Base-by-base conservation (phyloP, 768 basidiomycete genomes). In the Tephrocybe sp. region DNA sequence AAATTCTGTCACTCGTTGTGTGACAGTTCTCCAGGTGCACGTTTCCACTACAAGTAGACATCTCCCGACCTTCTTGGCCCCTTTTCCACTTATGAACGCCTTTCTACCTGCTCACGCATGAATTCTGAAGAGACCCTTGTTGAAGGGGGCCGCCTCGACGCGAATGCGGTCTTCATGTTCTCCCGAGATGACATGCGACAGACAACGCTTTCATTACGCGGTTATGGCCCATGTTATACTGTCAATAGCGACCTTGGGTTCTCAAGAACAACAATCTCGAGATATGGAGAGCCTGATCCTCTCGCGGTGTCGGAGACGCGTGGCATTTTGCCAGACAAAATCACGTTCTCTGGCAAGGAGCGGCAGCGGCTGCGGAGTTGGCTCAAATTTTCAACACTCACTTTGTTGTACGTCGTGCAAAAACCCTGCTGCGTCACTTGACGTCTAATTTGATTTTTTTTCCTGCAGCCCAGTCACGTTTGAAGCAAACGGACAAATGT, bases 391-490 rank as follows among this genome's bases (percentile, higher is more conserved):
- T 54, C 57, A 19, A 58, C 58, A 10, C 54, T 58, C 14, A 54
- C 58, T 1, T 46, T 59, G 14, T 62, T 62, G 62, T 61, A 34
- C 30, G 63, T 58, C 26, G 17, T n/a, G 45, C 13, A 36, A 16
- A 7, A 14, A 36, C n/a, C 7, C 26, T 48, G 34, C 31, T 20
- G 38, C 22, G 40, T 31, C 22, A 19, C 13, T 30, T 17, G n/a
- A 1, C 44, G 30, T 40, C 23, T 22, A 40, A 22, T n/a, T 23
- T 13, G 34, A 26, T 26, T 26, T 34, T n/a, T 23, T 38, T 26
- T 17, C 5, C 22, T 16, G 17, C 38, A 65, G 63, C 46, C 64
- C 64, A 13, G 58, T 60, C 9, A 56, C 63, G 1, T 64, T 65
- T 30, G 54, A 64, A 39, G 60, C 49, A 38, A 11, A 48, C 6